Percentiles rank a stretch among this genome's conserved stretches.
These are phyloP conservation scores for Thelonectria blattea DNA, from an alignment of 2,329 filamentous ascomycete genomes.

Conservation along the genomic window DNA sequence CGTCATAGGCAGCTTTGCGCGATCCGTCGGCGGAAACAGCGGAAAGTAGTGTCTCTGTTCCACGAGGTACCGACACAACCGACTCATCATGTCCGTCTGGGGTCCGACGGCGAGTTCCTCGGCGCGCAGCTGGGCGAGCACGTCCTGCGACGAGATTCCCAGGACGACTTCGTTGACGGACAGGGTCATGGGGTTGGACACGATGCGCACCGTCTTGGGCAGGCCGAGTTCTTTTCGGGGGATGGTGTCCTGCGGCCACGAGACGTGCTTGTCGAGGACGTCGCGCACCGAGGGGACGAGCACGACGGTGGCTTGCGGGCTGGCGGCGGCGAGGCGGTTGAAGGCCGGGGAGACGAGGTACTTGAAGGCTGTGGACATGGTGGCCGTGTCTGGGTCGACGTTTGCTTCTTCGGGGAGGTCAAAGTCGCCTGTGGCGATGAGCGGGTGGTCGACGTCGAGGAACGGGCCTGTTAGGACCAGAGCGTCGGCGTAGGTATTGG, in stretches of 20 bases:
- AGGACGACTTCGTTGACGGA: slow-evolving; percentile 86
- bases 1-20: slow-evolving; percentile 69
- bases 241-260: slow-evolving; percentile 76
- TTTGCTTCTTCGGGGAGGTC: slow-evolving; percentile 72
- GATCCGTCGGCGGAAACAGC: slow-evolving; percentile 79
- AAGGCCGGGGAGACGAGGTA: slow-evolving; percentile 78
- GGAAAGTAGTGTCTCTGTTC: slow-evolving; percentile 93
- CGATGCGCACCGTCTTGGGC: slow-evolving; percentile 75
- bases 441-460: slow-evolving; percentile 87
- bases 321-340: slow-evolving; percentile 69
- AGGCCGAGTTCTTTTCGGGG: slow-evolving; percentile 75
- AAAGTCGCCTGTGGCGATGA: slow-evolving; percentile 81
- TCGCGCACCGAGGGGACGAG: slow-evolving; percentile 85
- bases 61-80: slow-evolving; percentile 79
- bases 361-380: slow-evolving; percentile 82
- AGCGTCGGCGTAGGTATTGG: slow-evolving; percentile 75
- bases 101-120: slow-evolving; percentile 63
- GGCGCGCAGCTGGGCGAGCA: slow-evolving; percentile 79
- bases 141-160: slow-evolving; percentile 82
- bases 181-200: slow-evolving; percentile 90
- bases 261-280: slow-evolving; percentile 79
- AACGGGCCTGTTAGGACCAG: slow-evolving; percentile 87
- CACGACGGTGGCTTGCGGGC: slow-evolving; percentile 81
- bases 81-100: slow-evolving; percentile 61
- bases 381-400: slow-evolving; percentile 77